A percentile compares a stretch with the other conserved stretches of the same genome.
phyloP scores from a whole-genome alignment of 495 filamentous ascomycete species.

The Aspergillus kassunensis region DNA sequence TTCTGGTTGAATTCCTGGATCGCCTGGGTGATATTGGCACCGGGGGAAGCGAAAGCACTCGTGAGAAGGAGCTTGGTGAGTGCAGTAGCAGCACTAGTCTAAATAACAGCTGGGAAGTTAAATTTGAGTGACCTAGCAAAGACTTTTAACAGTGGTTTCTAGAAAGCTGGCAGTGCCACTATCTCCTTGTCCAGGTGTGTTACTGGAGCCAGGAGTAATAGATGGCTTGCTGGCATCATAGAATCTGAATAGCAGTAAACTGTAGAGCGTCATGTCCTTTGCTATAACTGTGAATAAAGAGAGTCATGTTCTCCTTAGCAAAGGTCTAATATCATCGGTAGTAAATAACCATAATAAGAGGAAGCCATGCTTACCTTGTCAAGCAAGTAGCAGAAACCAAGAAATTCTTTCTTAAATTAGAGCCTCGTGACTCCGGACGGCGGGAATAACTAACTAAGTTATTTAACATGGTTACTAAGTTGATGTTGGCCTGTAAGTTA shows the following conservation, averaged over 20 bases:
- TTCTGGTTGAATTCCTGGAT: slow-evolving; percentile 47
- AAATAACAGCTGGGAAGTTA: slow-evolving; percentile 64
- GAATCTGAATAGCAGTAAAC: slow-evolving; percentile 81
- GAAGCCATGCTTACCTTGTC: slow-evolving; percentile 58
- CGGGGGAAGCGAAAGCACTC: slow-evolving; percentile 41
- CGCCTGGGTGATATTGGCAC: slow-evolving; percentile 33
- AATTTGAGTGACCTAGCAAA: slow-evolving; percentile 73
- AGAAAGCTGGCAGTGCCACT: slow-evolving; percentile 38
- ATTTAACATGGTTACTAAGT: slow-evolving; percentile 91
- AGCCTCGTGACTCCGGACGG: slow-evolving; percentile 87
- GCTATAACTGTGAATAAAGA: slow-evolving; percentile 94
- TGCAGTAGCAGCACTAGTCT: slow-evolving; percentile 76
- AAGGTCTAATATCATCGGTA: slow-evolving; percentile 51
- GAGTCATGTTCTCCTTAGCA: slow-evolving; percentile 85
- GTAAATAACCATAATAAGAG: not conserved
- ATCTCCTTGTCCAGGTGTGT: slow-evolving; percentile 40
- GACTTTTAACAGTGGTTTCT: slow-evolving; percentile 67
- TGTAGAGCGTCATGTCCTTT: slow-evolving; percentile 89
- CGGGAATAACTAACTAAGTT: slow-evolving; percentile 92
- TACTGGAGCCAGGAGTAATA: slow-evolving; percentile 59
- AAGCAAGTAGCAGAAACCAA: slow-evolving; percentile 87
- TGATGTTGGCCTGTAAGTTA: slow-evolving; percentile 76
- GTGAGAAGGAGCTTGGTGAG: slow-evolving; percentile 84
- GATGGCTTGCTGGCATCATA: slow-evolving; percentile 90
- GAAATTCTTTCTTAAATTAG: slow-evolving; percentile 83